Base-by-base conservation (phyloP, 2,329 filamentous ascomycete species). In the Colletotrichum sp. region DNA sequence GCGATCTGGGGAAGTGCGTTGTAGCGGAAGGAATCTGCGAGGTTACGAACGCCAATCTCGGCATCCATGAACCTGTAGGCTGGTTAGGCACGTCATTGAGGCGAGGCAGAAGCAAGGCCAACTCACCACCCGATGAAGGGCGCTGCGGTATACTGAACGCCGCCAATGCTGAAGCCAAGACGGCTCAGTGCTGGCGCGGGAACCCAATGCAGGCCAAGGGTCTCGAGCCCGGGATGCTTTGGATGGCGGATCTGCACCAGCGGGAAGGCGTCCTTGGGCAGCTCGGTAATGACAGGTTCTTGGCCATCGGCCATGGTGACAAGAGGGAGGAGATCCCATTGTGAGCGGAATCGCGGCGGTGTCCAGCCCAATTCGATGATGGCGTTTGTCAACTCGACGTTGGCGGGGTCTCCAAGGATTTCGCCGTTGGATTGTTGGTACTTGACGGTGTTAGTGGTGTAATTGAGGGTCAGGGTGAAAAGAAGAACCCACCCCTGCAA, bases 91-190 rank as follows among this genome's bases (percentile, higher is more conserved):
- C 30, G 18, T n/a, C 27, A 48, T 13, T 13, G n/a, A 52, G n/a
- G 43, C 43, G 18, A 25, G 6, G 4, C 13, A 16, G 25, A 25
- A 8, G 9, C 18, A 5, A n/a, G 9, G 9, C 4, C 5, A 30
- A 62, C 58, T 52, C 12, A 74, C 74, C 74, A 76, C 52, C 74
- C 74, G 34, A 76, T 39, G 34, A 76, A 76, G 34, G 74, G 74
- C 16, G 74, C 39, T 18, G 74, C 74, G 4, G 74, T 76, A 36
- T 76, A 76, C 52, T 76, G 74, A 18, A 76, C 70, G 28, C 74
- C 74, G 56, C 74, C 74, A 48, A 76, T 76, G 36, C 70, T 76
- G 58, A 76, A 76, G 65, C 74, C 74, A 66, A 76, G 74, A 16
- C 74, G 74, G 70, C 74, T 76, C 18, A 76, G 48, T 36, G 74